Base-by-base conservation (phyloP, 495 filamentous ascomycete species). In the Tetracladium marchalianum region DNA sequence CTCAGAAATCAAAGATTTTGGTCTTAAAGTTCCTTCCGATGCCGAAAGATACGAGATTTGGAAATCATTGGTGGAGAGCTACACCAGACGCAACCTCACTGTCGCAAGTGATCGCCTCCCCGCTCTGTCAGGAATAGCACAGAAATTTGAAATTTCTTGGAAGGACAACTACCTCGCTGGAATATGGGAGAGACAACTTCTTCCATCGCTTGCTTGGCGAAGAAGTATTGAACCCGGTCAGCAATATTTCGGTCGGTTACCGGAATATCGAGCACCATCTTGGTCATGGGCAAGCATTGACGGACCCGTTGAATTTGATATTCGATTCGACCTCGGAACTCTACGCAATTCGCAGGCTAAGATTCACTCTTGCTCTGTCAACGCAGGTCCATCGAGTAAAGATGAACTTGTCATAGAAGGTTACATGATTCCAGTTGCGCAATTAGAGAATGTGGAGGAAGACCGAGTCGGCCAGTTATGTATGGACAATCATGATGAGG, bases 251-350 rank as follows among this genome's bases (percentile, higher is more conserved):
- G 12, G 7, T 2, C 39, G 10, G 9, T 18, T 40, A 16, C 6
- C 16, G 1, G 33, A 44, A 24, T 52, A 47, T 35, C 43, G 43
- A 7, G 43, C 49, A 37, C 49, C 49, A 12, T 36, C 43, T 11
- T 52, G 49, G 49, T 52, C 49, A 3, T 52, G 49, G 49, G 43
- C 49, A 6, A 45, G 41, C 16, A 42, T 51, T 27, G 43, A 51
- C n/a, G 42, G 43, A 1, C 48, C 48, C 1, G 19, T 51, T 15
- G 49, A 39, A 19, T 49, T 61, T 31, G 33, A 46, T 12, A 34
- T 42, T 18, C 8, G 31, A 22, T 35, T 12, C 16, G 46, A 39
- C 15, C 18, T 35, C 3, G 38, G 15, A 5, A 49, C 41, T 11
- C 13, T 31, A 5, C 41, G 31, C 27, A n/a, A 22, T 17, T 24